Conservation (phyloP, 225 moss, liverwort and hornwort genomes). For the Marchantia paleacea region DNA sequence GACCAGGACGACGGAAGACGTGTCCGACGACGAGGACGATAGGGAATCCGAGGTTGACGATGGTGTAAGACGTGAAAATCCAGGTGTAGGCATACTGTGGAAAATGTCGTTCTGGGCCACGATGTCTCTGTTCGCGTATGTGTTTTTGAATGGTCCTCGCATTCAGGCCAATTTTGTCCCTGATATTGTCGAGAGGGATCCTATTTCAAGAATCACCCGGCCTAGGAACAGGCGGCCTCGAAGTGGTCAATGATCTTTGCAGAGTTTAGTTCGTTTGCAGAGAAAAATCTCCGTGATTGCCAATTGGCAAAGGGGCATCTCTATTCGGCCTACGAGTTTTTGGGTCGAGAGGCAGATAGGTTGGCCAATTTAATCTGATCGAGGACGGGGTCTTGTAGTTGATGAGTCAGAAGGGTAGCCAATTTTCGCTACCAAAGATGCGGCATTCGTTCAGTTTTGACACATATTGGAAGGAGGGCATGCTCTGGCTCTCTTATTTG, state of each 20-base stretch:
- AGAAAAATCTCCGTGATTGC: background rate
- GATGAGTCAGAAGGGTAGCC: background rate
- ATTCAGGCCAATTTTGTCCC: conserved; percentile 40
- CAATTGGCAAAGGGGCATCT: background rate
- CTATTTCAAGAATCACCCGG: conserved; percentile 36
- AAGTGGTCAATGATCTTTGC: background rate
- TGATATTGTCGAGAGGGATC: conserved; percentile 40
- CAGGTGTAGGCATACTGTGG: conserved; percentile 38
- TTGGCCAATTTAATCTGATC: background rate
- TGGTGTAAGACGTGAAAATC: conserved; percentile 19
- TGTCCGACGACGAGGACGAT: conserved; percentile 29
- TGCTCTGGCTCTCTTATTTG: background rate
- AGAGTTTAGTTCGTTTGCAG: too few relatives aligned
- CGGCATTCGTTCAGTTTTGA: conserved; percentile 3
- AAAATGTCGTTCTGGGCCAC: conserved; percentile 33
- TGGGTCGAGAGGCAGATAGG: background rate
- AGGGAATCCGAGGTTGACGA: conserved; percentile 27
- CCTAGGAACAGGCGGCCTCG: conserved; percentile 16
- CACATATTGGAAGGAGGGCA: background rate
- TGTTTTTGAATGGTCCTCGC: conserved; percentile 36
- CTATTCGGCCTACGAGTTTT: background rate
- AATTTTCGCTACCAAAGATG: background rate
- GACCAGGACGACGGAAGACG: conserved; percentile 26
- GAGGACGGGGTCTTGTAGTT: background rate
- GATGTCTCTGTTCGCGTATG: conserved; percentile 29